A percentile compares a stretch with the other conserved stretches of the same genome.
Conservation (phyloP, 768 basidiomycete genomes). For the Boletus speciosus region DNA sequence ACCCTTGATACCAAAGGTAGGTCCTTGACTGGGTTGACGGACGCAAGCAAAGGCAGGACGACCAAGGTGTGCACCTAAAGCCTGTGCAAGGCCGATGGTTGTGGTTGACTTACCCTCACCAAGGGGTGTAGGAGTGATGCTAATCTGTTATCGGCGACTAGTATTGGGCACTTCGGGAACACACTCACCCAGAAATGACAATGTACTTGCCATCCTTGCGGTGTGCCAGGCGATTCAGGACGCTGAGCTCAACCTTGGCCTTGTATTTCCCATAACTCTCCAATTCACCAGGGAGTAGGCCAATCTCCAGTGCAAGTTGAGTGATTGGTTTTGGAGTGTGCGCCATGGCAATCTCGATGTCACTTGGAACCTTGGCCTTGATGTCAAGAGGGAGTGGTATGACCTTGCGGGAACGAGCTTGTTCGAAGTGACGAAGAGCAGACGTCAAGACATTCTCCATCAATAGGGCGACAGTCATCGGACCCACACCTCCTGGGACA, state of each 20-base stretch:
- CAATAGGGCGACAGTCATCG: constrained; percentile 99
- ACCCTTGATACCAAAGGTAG: constrained; percentile 98
- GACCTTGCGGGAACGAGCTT: constrained; percentile 60
- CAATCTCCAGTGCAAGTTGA: constrained; percentile 84
- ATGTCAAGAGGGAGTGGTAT: constrained; percentile 78
- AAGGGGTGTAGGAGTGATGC: constrained; percentile 94
- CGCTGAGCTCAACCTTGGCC: constrained; percentile 90
- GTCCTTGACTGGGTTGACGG: constrained; percentile 96
- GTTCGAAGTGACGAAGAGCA: constrained; percentile 78
- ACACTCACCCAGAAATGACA: constrained; percentile 79
- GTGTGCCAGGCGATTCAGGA: constrained; percentile 79
- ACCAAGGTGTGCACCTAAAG: constrained; percentile 89
- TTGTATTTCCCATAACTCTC: constrained; percentile 96
- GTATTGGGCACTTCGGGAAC: background rate
- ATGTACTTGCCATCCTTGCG: constrained; percentile 95
- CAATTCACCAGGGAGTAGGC: constrained; percentile 78
- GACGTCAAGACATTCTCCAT: constrained; percentile 92
- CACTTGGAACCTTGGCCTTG: constrained; percentile 85
- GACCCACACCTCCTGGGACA: constrained; percentile 97
- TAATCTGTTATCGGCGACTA: constrained; percentile 21
- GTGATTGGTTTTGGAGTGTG: constrained; percentile 90
- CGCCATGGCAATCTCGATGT: constrained; percentile 94
- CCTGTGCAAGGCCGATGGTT: constrained; percentile 94
- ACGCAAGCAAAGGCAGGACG: constrained; percentile 95
- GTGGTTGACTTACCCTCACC: constrained; percentile 99